Conservation (phyloP, 441 rosid genomes). For the Populus hybrid region DNA sequence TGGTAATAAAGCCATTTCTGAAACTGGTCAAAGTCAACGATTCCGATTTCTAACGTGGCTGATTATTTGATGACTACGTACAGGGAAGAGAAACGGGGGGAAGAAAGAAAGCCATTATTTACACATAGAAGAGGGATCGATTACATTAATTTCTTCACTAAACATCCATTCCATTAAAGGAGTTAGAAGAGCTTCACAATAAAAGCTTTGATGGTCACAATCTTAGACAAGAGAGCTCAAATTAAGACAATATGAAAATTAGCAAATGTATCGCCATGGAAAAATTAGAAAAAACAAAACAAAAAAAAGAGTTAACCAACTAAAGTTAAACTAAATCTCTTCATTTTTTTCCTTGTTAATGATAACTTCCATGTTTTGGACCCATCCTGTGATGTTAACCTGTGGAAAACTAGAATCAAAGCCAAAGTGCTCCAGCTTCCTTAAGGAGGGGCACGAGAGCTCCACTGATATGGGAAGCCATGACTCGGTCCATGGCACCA, state of each 20-base stretch:
- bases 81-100: too few species aligned
- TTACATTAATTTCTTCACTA: too few species aligned
- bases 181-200: not conserved
- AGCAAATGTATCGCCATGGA: not conserved
- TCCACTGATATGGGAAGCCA: constrained; percentile 71
- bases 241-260: not conserved
- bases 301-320: not conserved
- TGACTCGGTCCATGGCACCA: constrained; percentile 64
- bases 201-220: not conserved
- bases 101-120: too few species aligned
- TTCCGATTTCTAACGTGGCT: too few species aligned
- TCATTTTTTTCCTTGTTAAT: not conserved
- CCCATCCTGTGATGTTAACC: not conserved
- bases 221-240: not conserved
- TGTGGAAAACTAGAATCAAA: constrained; percentile 18
- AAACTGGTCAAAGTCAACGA: too few species aligned
- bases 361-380: not conserved
- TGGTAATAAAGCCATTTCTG: too few species aligned
- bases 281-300: not conserved
- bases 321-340: not conserved
- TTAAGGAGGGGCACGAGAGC: constrained; percentile 63
- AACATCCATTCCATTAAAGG: too few species aligned
- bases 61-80: too few species aligned
- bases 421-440: constrained; percentile 81
- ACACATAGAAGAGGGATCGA: too few species aligned